Conservation (phyloP, 139 green algal genomes). For the Chlorella sp. region DNA sequence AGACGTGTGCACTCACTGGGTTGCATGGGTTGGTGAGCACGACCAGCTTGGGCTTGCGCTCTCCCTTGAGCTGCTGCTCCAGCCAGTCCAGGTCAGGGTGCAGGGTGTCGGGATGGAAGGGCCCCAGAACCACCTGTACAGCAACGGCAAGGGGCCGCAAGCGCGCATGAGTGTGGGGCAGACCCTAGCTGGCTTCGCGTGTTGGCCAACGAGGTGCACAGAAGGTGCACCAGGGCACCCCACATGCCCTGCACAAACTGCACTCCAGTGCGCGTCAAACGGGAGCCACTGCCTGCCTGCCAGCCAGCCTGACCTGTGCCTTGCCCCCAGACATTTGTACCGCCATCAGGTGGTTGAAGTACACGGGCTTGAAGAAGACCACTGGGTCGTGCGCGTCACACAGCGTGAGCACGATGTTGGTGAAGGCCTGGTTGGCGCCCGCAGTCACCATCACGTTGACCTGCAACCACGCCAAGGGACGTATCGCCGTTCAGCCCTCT, state of each 20-base stretch:
- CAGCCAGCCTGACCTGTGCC: too few relatives aligned
- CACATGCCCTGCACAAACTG: not conserved
- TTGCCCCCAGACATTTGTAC: conserved; percentile 20
- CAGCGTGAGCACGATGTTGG: conserved; percentile 78
- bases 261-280: too few relatives aligned
- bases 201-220: not conserved
- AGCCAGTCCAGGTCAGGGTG: conserved; percentile 46
- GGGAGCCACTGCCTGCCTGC: too few relatives aligned
- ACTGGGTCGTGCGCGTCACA: conserved; percentile 49
- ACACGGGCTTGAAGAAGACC: conserved; percentile 88
- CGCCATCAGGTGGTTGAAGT: conserved; percentile 92
- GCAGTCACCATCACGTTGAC: conserved; percentile 13
- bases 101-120: conserved; percentile 33
- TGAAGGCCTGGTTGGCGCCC: conserved; percentile 62
- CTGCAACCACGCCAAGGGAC: too few relatives aligned
- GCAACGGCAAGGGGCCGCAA: too few relatives aligned
- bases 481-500: too few relatives aligned
- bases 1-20: too few relatives aligned
- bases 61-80: conserved; percentile 27
- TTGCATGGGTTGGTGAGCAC: conserved; percentile 84
- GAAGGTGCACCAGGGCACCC: not conserved
- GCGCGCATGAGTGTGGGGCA: not conserved
- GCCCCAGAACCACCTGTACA: not conserved
- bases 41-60: conserved; percentile 58
- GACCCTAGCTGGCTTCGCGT: not conserved